Evolutionary conservation across 352 stramenopile genomes (phyloP).

Genomic region (Pythium utonaiense): DNA sequence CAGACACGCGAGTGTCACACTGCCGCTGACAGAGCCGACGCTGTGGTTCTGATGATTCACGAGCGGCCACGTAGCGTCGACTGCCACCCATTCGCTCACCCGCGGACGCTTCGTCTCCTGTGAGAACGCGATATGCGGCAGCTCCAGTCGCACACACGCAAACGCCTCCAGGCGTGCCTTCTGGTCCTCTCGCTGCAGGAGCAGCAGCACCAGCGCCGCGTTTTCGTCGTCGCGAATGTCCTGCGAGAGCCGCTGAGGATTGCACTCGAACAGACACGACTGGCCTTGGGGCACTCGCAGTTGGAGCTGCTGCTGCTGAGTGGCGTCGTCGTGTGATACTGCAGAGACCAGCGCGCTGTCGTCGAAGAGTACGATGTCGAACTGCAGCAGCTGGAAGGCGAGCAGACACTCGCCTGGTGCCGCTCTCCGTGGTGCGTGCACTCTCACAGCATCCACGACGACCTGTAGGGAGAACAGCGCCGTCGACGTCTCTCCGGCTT

Average conservation of each 20-base stretch:
- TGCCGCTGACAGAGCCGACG: constrained; percentile 1
- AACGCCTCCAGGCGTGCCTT: constrained; percentile 17
- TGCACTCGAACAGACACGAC: constrained; percentile 21
- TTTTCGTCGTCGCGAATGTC: constrained; percentile 3
- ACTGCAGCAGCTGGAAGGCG: constrained; percentile 21
- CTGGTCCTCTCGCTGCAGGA: constrained; percentile 17
- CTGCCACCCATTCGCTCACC: constrained; percentile 20
- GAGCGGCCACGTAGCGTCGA: constrained; percentile 13
- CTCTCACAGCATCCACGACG: background rate
- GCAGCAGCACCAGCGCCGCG: constrained; percentile 14
- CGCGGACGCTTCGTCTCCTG: background rate
- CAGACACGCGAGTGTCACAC: constrained; percentile 18
- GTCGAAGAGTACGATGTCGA: constrained; percentile 21
- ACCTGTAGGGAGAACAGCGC: constrained; percentile 22
- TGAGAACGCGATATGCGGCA: constrained; percentile 9
- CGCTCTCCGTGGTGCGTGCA: background rate
- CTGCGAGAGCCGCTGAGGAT: constrained; percentile 5
- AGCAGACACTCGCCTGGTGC: background rate
- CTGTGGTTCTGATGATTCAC: constrained; percentile 5
- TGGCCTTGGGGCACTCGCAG: background rate
- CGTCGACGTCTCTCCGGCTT: background rate
- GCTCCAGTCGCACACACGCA: constrained; percentile 11
- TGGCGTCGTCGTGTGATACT: too few species aligned
- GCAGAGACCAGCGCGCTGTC: background rate
- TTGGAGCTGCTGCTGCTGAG: background rate